Percentiles rank a stretch among this genome's conserved stretches.
These are phyloP conservation scores for Phytophthora hybrid DNA, from an alignment of 352 stramenopile species.

Conservation along the genomic window DNA sequence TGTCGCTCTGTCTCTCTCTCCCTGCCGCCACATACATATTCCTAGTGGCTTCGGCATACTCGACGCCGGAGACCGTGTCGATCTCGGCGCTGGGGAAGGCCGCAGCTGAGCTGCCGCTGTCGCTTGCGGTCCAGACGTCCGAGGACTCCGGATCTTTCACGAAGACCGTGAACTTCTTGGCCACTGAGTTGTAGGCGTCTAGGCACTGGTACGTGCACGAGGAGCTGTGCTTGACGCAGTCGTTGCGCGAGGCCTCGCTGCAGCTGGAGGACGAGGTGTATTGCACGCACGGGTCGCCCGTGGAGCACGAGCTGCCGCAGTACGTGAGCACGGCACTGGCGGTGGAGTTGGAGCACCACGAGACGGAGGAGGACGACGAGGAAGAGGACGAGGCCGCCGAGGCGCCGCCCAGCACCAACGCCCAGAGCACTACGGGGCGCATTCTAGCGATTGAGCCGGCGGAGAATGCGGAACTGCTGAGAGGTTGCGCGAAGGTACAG, in stretches of 20 bases:
- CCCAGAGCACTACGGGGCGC: slow-evolving; percentile 11
- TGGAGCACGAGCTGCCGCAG: slow-evolving; percentile 50
- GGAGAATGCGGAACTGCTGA: slow-evolving; percentile 21
- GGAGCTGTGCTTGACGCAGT: slow-evolving; percentile 51
- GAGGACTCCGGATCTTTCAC: slow-evolving; percentile 63
- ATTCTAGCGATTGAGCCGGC: slow-evolving; percentile 14
- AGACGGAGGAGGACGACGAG: slow-evolving; percentile 37
- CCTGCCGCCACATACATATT: slow-evolving; percentile 48
- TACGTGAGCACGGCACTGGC: slow-evolving; percentile 53
- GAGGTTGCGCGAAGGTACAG: slow-evolving; percentile 27
- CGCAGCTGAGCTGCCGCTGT: slow-evolving; percentile 28
- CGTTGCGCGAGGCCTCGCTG: slow-evolving; percentile 56
- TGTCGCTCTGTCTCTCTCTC: slow-evolving; percentile 17
- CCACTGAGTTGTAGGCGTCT: slow-evolving; percentile 55
- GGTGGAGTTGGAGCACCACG: slow-evolving; percentile 58
- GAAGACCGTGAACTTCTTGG: slow-evolving; percentile 71
- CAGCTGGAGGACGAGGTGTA: slow-evolving; percentile 57
- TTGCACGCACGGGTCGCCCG: slow-evolving; percentile 67
- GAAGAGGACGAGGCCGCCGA: slow-evolving; percentile 33
- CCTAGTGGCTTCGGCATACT: slow-evolving; percentile 52
- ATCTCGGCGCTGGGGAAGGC: slow-evolving; percentile 65
- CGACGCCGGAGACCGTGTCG: slow-evolving; percentile 45
- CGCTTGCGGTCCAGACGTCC: slow-evolving; percentile 50
- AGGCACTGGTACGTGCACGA: slow-evolving; percentile 80
- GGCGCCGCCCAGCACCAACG: slow-evolving; percentile 15